Base-by-base conservation (phyloP, 164 flowering plant genomes). In the Nymphaea colorata region DNA sequence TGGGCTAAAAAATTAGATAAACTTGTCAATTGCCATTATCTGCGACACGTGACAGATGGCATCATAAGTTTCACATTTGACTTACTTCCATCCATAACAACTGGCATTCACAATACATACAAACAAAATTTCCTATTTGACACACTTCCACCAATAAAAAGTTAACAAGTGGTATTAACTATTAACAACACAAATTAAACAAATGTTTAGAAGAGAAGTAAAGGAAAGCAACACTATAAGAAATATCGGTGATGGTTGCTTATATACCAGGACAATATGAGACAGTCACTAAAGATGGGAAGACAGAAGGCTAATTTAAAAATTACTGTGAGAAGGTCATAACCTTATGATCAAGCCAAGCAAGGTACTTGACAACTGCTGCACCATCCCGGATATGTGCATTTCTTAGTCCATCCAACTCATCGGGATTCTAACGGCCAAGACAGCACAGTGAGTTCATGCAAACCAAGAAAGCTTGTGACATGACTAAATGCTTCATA, bases 381-480 rank as follows among this genome's bases (percentile, higher is more conserved):
- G 96, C 98, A 68, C 99, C 99, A 82, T 94, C 99, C 59, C 98
- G 88, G 59, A 94, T 70, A 64, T 94, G 99, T 25, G 91, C 87
- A 42, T 87, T 87, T 73, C 82, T 92, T 70, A 90, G 70, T 41
- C 99, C 97, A 41, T 94, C 91, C 82, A 91, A 77, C 82, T 94
- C 99, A 76, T 82, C 91, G 44, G 98, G 87, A 78, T 94, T 94
- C 99, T 93, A 73, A 44, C 8, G 62, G 62, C 44, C 66, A 4
- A 67, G 55, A 65, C 36, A 6, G 57, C 17, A 10, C 15, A 59
- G 25, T 67, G 17, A n/a, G 43, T 45, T 64, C 63, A 70, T 44
- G 6, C n/a, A 18, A 59, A 17, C 42, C 18, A 42, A 45, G 68
- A n/a, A 61, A 61, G 11, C 8, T 2, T 61, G 55, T 47, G 2